Base-by-base conservation (phyloP, 2,329 filamentous ascomycete genomes). In the Diaporthe longicolla region DNA sequence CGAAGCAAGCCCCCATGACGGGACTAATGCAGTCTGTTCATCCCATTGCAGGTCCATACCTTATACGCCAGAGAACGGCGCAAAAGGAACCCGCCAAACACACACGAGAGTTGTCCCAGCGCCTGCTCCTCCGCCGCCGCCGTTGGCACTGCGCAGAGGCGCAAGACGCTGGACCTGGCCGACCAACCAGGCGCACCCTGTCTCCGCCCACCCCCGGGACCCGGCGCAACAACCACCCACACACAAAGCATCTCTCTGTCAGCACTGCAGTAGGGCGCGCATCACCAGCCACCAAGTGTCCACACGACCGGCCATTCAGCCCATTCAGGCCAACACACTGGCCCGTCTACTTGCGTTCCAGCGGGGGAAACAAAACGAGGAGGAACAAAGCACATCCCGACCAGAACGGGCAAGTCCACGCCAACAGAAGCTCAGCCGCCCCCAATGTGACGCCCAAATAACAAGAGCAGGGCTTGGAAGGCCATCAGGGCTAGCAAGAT, bases 201-300 rank as follows among this genome's bases (percentile, higher is more conserved):
- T 4, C n/a, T 19, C 40, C 35, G 17, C 29, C 35, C n/a, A 59
- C 59, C 35, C 35, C 37, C 9, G 37, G 59, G 59, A n/a, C 59
- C 37, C 59, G 59, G 40, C 24, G 59, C 59, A 63, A 48, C 40
- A n/a, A 43, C 58, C 32, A 13, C 13, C 40, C 37, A 19, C n/a
- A 26, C 37, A 43, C n/a, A 61, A 19, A 48, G 26, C 26, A 65
- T 17, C 24, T 48, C 43, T 50, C 11, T 65, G 63, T 68, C 63
- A 68, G 63, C 63, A 68, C 48, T 68, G 63, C 63, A 68, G 45
- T 68, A 68, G 63, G 45, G 48, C 63, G 63, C 48, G n/a, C 48
- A 68, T 68, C 48, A 52, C 63, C 63, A 66, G 63, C 63, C 63
- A 50, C 59, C 59, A 7, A 3, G 43, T 48, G 59, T 32, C 59